Percentiles rank a stretch among this genome's conserved stretches.
Conservation (phyloP, 2,329 filamentous ascomycete species). For the Fusarium sp. region DNA sequence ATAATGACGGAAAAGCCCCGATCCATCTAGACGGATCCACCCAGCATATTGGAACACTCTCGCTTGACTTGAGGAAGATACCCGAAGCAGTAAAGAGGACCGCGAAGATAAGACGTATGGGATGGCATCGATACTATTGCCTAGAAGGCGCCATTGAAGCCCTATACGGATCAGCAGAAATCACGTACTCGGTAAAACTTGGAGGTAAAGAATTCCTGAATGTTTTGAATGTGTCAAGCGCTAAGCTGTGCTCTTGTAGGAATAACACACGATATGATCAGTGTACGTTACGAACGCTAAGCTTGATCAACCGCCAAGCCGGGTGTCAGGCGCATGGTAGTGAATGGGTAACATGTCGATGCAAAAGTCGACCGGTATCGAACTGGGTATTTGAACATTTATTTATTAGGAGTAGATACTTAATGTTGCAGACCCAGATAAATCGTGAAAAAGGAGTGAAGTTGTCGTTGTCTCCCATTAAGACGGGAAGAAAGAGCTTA, state of each 20-base stretch:
- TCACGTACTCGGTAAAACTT: conserved; percentile 55
- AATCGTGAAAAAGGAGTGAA: neutral
- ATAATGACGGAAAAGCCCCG: conserved; percentile 50
- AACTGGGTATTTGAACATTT: neutral
- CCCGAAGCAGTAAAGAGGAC: conserved; percentile 49
- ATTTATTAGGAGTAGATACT: neutral
- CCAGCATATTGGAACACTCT: conserved; percentile 51
- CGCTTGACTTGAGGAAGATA: conserved; percentile 54
- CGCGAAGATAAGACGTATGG: conserved; percentile 52
- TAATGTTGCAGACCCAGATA: neutral
- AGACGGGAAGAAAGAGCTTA: neutral
- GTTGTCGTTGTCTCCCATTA: neutral
- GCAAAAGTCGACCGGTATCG: neutral
- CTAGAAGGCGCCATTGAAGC: conserved; percentile 54
- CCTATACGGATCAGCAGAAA: conserved; percentile 55
- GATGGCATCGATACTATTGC: conserved; percentile 55
- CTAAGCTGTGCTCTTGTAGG: conserved; percentile 46
- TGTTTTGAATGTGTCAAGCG: neutral
- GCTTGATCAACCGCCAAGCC: neutral
- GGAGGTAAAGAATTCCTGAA: conserved; percentile 48
- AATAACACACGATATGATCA: conserved; percentile 55
- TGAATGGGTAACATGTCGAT: conserved; percentile 3
- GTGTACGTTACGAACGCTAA: conserved; percentile 51
- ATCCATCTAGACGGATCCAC: conserved; percentile 50
- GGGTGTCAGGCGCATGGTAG: conserved; percentile 9